phyloP scores from a whole-genome alignment of 164 flowering plant genomes.

The Annona squamosa region DNA sequence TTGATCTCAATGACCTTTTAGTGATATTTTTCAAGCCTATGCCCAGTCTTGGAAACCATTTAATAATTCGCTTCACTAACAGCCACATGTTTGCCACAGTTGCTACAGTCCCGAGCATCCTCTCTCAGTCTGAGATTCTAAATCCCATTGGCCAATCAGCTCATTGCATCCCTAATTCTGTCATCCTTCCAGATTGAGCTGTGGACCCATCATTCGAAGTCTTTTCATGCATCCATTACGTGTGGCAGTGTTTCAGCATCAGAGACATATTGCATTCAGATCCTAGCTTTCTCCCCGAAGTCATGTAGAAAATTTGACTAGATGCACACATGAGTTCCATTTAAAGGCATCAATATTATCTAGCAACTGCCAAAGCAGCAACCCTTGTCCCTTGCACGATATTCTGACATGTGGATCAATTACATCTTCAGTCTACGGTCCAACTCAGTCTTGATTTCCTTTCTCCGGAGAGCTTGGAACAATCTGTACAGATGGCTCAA shows the following conservation, averaged over 20 bases:
- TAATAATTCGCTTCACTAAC: neutral
- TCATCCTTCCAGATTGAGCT: neutral
- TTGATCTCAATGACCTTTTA: neutral
- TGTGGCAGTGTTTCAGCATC: neutral
- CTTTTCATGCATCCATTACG: neutral
- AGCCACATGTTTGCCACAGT: neutral
- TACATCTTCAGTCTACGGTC: slow-evolving; percentile 65
- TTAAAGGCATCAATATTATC: neutral
- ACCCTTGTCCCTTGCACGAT: neutral
- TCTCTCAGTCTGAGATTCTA: neutral
- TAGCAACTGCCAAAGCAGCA: neutral
- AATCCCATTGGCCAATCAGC: neutral
- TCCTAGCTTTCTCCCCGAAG: neutral
- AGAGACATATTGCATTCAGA: no score
- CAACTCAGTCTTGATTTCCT: slow-evolving; percentile 83
- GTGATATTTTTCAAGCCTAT: neutral
- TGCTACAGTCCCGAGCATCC: neutral
- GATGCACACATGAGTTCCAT: neutral
- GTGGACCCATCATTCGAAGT: neutral
- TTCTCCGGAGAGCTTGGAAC: slow-evolving; percentile 81
- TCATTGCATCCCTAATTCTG: neutral
- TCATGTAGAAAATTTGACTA: neutral
- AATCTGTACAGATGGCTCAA: slow-evolving; percentile 60
- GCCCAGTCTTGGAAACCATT: neutral
- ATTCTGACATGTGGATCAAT: neutral